These are phyloP conservation scores for Eurotiales sp. DNA, from an alignment of 2,329 filamentous ascomycete species.

Conservation along the genomic window DNA sequence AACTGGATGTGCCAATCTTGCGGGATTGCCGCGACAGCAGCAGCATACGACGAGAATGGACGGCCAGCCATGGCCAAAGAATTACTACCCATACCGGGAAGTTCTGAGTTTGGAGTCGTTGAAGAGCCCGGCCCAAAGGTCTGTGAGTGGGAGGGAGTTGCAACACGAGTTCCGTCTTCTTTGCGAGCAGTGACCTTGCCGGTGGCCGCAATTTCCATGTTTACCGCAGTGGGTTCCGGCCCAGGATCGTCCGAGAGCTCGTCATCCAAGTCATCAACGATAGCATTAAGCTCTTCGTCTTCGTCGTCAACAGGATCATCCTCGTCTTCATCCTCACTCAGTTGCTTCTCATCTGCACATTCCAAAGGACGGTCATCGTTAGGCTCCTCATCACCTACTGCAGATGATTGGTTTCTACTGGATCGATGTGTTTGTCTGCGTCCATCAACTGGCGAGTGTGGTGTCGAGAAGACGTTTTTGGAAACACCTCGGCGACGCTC, in stretches of 20 bases:
- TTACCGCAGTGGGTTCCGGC: constrained; percentile 83
- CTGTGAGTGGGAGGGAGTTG: constrained; percentile 67
- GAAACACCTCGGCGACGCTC: constrained; percentile 19
- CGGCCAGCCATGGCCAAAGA: constrained; percentile 54
- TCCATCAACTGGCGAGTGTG: constrained; percentile 30
- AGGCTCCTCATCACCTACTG: constrained; percentile 57
- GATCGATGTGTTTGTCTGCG: constrained; percentile 57
- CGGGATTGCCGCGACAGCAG: constrained; percentile 72
- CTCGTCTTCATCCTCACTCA: constrained; percentile 65
- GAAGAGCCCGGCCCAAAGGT: constrained; percentile 41
- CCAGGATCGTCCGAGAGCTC: constrained; percentile 71
- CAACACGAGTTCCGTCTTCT: constrained; percentile 83
- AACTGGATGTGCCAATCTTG: constrained; percentile 99
- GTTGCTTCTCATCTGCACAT: constrained; percentile 85
- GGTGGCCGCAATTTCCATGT: constrained; percentile 79
- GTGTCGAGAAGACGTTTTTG: constrained; percentile 49
- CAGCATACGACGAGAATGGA: constrained; percentile 72
- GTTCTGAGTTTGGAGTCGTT: constrained; percentile 23
- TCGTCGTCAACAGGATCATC: constrained; percentile 56
- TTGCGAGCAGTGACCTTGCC: constrained; percentile 88
- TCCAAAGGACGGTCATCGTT: constrained; percentile 70
- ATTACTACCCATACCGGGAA: constrained; percentile 23
- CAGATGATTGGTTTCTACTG: constrained; percentile 55
- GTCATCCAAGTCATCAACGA: constrained; percentile 87
- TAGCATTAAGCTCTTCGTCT: constrained; percentile 67